Conservation (phyloP, 2,329 filamentous ascomycete genomes). For the Sordariomycetes sp. region DNA sequence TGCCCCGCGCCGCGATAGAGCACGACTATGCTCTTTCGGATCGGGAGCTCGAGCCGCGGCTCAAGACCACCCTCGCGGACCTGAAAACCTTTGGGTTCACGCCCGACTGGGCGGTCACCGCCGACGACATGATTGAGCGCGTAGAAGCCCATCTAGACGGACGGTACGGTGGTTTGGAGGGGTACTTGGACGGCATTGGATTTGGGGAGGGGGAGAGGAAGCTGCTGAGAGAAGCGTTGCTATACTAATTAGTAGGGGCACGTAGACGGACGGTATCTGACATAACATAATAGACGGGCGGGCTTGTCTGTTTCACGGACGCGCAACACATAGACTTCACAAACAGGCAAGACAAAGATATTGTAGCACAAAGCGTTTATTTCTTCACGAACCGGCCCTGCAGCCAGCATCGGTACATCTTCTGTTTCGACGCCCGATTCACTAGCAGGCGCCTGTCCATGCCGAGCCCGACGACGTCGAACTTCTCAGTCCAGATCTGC, state of each 20-base stretch:
- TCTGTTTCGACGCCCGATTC: slow-evolving; percentile 79
- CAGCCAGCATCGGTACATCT: slow-evolving; percentile 98
- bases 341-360: background rate
- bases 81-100: slow-evolving; percentile 60
- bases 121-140: slow-evolving; percentile 49
- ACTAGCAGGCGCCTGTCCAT: slow-evolving; percentile 84
- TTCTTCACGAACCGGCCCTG: slow-evolving; percentile 72
- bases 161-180: slow-evolving; percentile 54
- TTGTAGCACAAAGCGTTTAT: slow-evolving; percentile 16
- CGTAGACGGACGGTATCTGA: background rate
- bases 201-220: slow-evolving; percentile 33
- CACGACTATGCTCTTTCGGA: slow-evolving; percentile 63
- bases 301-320: too few species aligned
- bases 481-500: slow-evolving; percentile 60
- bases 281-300: too few species aligned
- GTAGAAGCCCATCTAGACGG: slow-evolving; percentile 47
- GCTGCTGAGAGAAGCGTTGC: slow-evolving; percentile 26
- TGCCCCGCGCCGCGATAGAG: slow-evolving; percentile 49
- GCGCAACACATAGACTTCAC: background rate
- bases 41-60: slow-evolving; percentile 47
- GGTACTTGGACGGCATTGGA: slow-evolving; percentile 56
- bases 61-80: slow-evolving; percentile 54
- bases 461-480: slow-evolving; percentile 69
- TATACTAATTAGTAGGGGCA: slow-evolving; percentile 9
- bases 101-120: slow-evolving; percentile 61